Conservation (phyloP, 768 basidiomycete genomes). For the Hericium erinaceus region DNA sequence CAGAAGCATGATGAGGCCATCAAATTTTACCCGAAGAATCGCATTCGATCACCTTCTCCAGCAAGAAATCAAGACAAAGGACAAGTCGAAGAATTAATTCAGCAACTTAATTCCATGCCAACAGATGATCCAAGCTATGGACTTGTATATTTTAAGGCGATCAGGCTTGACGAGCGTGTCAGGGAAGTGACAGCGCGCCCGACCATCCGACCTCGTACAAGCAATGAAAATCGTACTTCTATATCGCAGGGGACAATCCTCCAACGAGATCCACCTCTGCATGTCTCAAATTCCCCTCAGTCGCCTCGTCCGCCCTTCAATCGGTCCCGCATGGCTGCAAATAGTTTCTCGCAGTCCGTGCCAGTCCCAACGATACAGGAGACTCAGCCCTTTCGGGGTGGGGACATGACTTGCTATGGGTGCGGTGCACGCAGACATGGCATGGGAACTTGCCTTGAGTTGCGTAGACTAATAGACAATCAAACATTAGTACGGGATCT, state of each 20-base stretch:
- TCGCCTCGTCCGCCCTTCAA: too few species aligned
- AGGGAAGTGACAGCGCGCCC: background rate
- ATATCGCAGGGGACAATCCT: too few species aligned
- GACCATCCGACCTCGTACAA: too few species aligned
- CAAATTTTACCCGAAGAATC: background rate
- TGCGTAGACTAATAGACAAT: background rate
- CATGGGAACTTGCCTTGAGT: background rate
- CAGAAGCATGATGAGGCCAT: background rate
- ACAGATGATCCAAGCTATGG: background rate
- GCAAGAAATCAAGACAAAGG: background rate
- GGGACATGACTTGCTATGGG: background rate
- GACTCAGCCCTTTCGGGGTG: too few species aligned
- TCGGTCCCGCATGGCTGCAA: too few species aligned
- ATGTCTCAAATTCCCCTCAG: too few species aligned
- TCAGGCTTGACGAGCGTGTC: background rate
- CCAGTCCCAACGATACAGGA: too few species aligned
- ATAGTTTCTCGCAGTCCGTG: too few species aligned
- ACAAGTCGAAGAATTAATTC: background rate
- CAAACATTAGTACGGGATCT: background rate
- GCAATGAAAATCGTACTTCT: too few species aligned
- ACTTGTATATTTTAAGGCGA: background rate
- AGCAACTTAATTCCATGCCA: background rate
- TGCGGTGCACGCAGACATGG: background rate
- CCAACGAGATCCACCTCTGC: too few species aligned
- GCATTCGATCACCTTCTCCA: background rate